A percentile compares a stretch with the other conserved stretches of the same genome.
Evolutionary conservation across 1,284 basidiomycete genomes (phyloP).

Genomic region (Tilletia indica): DNA sequence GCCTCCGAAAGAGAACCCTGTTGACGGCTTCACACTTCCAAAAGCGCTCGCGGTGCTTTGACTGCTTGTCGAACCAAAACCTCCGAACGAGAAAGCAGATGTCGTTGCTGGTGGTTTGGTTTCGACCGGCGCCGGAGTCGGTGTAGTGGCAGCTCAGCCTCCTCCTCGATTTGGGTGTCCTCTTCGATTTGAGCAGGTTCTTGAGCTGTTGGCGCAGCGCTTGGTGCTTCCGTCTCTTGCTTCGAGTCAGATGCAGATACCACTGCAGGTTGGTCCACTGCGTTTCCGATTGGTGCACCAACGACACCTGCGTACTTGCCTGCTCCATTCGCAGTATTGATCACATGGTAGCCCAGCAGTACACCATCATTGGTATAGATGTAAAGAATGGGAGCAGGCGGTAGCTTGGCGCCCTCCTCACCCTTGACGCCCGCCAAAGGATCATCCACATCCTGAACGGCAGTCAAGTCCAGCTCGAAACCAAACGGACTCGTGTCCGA

Average conservation of each 20-base stretch:
- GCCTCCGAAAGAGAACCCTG: too few species aligned
- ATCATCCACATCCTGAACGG: constrained; percentile 61
- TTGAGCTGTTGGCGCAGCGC: background rate
- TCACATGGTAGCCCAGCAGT: constrained; percentile 71
- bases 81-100: constrained; percentile 16
- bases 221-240: background rate
- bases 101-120: too few species aligned
- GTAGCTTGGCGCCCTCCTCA: constrained; percentile 58
- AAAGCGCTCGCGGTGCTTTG: too few species aligned
- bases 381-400: constrained; percentile 67
- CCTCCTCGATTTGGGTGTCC: too few species aligned
- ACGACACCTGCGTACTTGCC: constrained; percentile 59
- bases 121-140: background rate
- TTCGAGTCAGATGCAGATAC: constrained; percentile 13
- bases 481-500: constrained; percentile 72
- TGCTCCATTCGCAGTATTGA: constrained; percentile 62
- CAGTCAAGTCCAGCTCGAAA: constrained; percentile 70
- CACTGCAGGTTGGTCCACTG: background rate
- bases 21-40: too few species aligned
- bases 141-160: background rate
- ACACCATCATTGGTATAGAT: constrained; percentile 79
- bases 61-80: too few species aligned
- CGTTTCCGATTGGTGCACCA: background rate
- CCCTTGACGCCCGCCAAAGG: constrained; percentile 62
- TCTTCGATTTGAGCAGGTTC: constrained; percentile 6